Evolutionary conservation across 441 rosid species (phyloP).

Genomic region (Kokia cookei): DNA sequence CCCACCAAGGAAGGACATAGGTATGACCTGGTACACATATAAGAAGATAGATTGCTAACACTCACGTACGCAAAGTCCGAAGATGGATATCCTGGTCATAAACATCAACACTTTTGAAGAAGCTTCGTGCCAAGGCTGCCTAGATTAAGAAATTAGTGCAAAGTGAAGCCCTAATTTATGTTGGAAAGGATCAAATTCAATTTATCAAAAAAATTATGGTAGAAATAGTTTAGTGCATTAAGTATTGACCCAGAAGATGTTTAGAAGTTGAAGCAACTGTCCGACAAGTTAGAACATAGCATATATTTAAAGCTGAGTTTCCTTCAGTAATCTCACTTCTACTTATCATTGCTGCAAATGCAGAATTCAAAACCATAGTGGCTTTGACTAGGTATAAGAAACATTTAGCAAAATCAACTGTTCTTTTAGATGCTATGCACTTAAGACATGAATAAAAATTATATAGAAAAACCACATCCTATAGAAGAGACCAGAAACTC

Average conservation of each 20-base stretch:
- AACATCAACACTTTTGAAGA: conserved; percentile 50
- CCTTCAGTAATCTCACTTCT: neutral
- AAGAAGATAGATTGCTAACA: neutral
- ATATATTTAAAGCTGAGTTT: neutral
- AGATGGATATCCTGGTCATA: conserved; percentile 77
- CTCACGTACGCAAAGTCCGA: conserved; percentile 49
- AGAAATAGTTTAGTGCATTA: neutral
- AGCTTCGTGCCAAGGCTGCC: conserved; percentile 64
- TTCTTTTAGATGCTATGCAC: neutral
- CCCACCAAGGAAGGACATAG: neutral
- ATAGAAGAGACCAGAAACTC: neutral
- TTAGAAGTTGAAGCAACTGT: neutral
- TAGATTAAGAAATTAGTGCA: conserved; percentile 19
- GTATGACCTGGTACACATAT: neutral
- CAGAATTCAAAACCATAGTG: neutral
- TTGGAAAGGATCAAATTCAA: neutral
- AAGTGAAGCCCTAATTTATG: neutral
- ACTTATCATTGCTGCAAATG: neutral
- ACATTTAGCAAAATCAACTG: neutral
- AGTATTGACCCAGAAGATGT: neutral
- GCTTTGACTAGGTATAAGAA: neutral
- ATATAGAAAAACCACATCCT: neutral
- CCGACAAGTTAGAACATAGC: neutral
- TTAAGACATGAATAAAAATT: neutral
- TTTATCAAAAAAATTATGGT: neutral